Conservation (phyloP, 129 eudicot species). For the Chrysanthemum lavandulifolium region DNA sequence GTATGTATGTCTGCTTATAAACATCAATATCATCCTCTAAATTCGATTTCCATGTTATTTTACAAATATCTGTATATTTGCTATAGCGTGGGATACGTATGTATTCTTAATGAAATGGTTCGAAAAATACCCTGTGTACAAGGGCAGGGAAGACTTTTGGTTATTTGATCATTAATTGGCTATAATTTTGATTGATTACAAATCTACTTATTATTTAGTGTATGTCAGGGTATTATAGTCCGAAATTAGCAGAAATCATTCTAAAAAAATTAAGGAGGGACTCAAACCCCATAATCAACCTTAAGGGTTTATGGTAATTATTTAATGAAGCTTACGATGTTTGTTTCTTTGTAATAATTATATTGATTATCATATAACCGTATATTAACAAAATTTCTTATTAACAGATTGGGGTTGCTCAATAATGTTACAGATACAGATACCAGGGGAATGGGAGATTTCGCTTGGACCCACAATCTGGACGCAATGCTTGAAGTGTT, state of each 20-base stretch:
- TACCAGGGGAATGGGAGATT: background rate
- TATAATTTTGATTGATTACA: too few relatives aligned
- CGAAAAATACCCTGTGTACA: background rate
- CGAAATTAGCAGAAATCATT: background rate
- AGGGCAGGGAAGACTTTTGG: slow-evolving; percentile 1
- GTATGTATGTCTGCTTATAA: background rate
- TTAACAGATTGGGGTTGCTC: slow-evolving; percentile 2
- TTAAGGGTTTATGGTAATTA: slow-evolving; percentile 3
- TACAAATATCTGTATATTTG: background rate
- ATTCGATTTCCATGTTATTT: background rate
- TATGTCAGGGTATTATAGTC: background rate
- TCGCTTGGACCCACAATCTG: background rate
- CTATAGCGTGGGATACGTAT: background rate
- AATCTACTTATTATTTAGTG: background rate
- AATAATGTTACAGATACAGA: background rate
- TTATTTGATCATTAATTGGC: too few relatives aligned
- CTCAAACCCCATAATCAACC: background rate
- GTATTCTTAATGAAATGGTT: slow-evolving; percentile 6
- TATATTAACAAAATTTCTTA: too few relatives aligned
- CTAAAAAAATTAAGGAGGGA: background rate
- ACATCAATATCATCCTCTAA: too few relatives aligned
- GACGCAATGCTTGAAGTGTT: background rate
- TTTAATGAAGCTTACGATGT: background rate
- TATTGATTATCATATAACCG: background rate
- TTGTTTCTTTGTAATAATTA: background rate